These are phyloP conservation scores for Penicillium sp. DNA, from an alignment of 2,329 filamentous ascomycete species.

Conservation along the genomic window DNA sequence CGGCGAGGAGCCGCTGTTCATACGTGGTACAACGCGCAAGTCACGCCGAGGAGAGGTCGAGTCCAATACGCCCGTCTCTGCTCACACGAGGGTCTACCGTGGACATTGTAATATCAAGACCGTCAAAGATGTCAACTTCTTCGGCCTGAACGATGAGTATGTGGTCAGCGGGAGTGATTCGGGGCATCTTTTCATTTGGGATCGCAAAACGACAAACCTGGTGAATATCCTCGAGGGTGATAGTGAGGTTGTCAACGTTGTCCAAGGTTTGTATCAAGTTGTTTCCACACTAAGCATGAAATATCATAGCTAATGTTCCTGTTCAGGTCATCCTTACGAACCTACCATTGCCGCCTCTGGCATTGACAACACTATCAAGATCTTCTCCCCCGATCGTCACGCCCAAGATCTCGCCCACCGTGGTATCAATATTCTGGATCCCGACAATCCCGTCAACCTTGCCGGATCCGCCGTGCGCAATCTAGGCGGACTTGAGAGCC, in stretches of 20 bases:
- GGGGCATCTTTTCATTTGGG: constrained; percentile 73
- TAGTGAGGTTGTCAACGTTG: constrained; percentile 72
- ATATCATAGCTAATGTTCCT: constrained; percentile 21
- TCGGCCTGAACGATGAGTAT: constrained; percentile 70
- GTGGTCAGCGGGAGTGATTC: constrained; percentile 71
- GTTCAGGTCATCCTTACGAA: constrained; percentile 68
- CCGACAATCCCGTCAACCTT: constrained; percentile 48
- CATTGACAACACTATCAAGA: constrained; percentile 72
- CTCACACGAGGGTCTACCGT: constrained; percentile 63
- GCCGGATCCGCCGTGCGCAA: constrained; percentile 35
- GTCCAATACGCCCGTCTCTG: constrained; percentile 59
- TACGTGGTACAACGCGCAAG: constrained; percentile 57
- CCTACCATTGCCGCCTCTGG: constrained; percentile 70
- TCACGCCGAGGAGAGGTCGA: constrained; percentile 60
- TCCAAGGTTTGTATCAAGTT: constrained; percentile 58
- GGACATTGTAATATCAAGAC: constrained; percentile 72
- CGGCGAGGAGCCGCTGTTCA: constrained; percentile 47
- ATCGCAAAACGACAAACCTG: constrained; percentile 65
- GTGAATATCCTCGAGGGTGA: constrained; percentile 71
- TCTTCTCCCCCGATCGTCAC: constrained; percentile 67
- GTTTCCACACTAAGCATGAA: not conserved
- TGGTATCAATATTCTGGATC: constrained; percentile 63
- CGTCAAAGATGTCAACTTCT: constrained; percentile 73
- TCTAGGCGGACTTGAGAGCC: constrained; percentile 58
- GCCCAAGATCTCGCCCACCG: constrained; percentile 63